Conservation (phyloP, 768 basidiomycete genomes). For the Collybia mongolica region DNA sequence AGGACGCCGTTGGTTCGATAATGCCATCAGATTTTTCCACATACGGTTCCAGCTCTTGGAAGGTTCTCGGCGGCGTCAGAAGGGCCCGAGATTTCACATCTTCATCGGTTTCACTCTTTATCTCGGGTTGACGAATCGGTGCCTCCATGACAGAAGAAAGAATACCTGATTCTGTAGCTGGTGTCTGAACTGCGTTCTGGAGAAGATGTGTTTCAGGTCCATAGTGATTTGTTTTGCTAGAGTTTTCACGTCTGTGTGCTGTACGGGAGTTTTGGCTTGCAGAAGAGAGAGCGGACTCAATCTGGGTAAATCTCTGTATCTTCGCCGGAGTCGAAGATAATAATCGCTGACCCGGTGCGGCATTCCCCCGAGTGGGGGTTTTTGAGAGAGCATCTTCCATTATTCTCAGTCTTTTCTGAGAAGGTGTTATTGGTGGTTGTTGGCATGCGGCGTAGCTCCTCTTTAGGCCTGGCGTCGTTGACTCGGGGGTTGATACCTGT, state of each 20-base stretch:
- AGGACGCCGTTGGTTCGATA: background rate
- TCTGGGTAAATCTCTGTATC: too few relatives aligned
- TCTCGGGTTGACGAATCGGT: background rate
- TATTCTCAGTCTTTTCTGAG: constrained; percentile 18
- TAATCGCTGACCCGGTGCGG: background rate
- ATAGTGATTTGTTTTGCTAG: too few relatives aligned
- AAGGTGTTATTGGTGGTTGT: constrained; percentile 8
- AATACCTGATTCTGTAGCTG: too few relatives aligned
- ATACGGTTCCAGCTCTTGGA: background rate
- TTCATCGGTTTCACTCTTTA: background rate
- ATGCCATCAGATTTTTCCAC: background rate
- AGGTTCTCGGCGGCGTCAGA: constrained; percentile 7
- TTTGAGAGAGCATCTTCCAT: constrained; percentile 16
- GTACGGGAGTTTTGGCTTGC: too few relatives aligned
- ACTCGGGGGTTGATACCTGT: background rate
- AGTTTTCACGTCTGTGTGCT: too few relatives aligned
- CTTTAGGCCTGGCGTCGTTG: constrained; percentile 10
- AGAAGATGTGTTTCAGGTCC: too few relatives aligned
- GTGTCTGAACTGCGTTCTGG: too few relatives aligned
- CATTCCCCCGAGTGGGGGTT: background rate
- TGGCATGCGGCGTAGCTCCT: constrained; percentile 1
- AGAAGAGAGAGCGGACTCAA: too few relatives aligned
- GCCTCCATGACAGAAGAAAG: background rate
- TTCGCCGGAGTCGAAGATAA: too few relatives aligned
- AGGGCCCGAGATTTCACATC: constrained; percentile 6